Conservation (phyloP, 1,139 yeast genomes). For the Blastobotrys buckinghamii region DNA sequence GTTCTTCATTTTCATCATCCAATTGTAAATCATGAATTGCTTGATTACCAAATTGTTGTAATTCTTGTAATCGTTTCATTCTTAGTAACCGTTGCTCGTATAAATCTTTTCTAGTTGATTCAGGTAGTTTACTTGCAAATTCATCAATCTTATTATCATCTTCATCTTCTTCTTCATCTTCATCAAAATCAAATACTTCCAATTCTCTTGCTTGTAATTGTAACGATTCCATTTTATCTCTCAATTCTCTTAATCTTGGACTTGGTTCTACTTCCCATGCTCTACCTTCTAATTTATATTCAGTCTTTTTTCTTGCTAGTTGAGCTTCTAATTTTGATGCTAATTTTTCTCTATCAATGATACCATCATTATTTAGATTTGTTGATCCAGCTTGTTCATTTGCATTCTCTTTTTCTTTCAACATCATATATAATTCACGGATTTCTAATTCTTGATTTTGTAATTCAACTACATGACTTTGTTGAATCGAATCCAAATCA, state of each 20-base stretch:
- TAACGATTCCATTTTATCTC: slow-evolving; percentile 81
- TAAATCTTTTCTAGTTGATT: slow-evolving; percentile 21
- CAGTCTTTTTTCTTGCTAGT: slow-evolving; percentile 57
- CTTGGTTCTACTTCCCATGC: slow-evolving; percentile 69
- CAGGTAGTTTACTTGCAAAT: slow-evolving; percentile 13
- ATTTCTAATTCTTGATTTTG: slow-evolving; percentile 86
- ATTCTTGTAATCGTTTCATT: slow-evolving; percentile 26
- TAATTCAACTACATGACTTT: slow-evolving; percentile 64
- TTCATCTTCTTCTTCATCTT: slow-evolving; percentile 21
- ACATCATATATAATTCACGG: slow-evolving; percentile 73
- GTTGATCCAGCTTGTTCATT: slow-evolving; percentile 29
- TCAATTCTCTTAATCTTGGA: slow-evolving; percentile 62
- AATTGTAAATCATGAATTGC: slow-evolving; percentile 23
- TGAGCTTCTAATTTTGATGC: slow-evolving; percentile 49
- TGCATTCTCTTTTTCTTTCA: slow-evolving; percentile 37
- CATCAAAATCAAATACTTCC: slow-evolving; percentile 77
- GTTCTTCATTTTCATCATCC: slow-evolving; percentile 1
- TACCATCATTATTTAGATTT: slow-evolving; percentile 19
- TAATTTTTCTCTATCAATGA: slow-evolving; percentile 35
- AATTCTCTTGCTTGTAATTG: slow-evolving; percentile 81
- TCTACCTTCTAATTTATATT: slow-evolving; percentile 47
- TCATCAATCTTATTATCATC: slow-evolving; percentile 14
- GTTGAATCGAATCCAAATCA: slow-evolving; percentile 65
- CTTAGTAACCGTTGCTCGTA: slow-evolving; percentile 25
- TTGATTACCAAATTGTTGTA: slow-evolving; percentile 31